Evolutionary conservation across 257 asterid genomes (phyloP), one percentile per base, ranked within the genome.

Genomic region (Haberlea rhodopensis): DNA sequence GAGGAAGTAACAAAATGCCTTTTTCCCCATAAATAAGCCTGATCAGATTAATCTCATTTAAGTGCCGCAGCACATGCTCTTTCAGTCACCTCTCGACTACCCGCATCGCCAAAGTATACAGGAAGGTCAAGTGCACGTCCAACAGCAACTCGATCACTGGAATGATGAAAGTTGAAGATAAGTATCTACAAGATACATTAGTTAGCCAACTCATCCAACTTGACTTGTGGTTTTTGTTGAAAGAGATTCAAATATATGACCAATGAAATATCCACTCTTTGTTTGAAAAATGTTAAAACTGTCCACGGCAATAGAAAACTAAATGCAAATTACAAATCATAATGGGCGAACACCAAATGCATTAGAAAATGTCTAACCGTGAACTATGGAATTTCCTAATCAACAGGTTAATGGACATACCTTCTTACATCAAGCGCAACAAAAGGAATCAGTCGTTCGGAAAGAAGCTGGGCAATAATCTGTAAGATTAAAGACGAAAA

Each of bases 111-210:
- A 82, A 94, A 94, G 78, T 84, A 94, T 63, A 94, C 99, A 31
- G 99, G 99, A 83, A 94, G 99, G 80, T 94, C 97, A 78, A 94
- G 97, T 72, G 85, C 91, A 55, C 99, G 99, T 34, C 99, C 99
- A 74, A 86, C 72, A 40, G 97, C 81, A 56, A 90, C 99, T 69
- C 97, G 92, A 32, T 94, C 99, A 75, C 99, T 94, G 87, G 75
- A 79, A 70, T 46, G 29, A 64, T 40, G 63, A 67, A 66, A 59
- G 22, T 62, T 34, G 4, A 37, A 45, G 68, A 65, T 62, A 65
- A 51, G 31, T n/a, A 61, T 24, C 37, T 15, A 60, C 31, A 29
- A 45, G 48, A 28, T 23, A 23, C 25, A n/a, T 8, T 24, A 45
- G 22, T 32, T 28, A 56, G 24, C 73, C 26, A 16, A 25, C 13